Evolutionary conservation across 805 yeast genomes (phyloP), one percentile per base, ranked within the genome.

Genomic region (Wickerhamiella bombiphila): DNA sequence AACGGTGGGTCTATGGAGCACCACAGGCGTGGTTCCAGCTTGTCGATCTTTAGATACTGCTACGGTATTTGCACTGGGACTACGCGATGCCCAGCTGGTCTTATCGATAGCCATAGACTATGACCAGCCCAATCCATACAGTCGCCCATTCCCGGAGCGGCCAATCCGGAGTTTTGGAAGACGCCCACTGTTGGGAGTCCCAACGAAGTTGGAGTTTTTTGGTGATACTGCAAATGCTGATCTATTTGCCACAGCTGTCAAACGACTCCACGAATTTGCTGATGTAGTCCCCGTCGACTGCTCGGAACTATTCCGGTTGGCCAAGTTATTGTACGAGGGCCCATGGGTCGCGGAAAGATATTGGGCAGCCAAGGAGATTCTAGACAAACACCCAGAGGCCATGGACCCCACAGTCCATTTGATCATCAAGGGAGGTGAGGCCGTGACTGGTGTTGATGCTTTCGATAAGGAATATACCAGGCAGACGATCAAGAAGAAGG

Each of bases 291-390:
- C 74, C 8, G 57, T 76, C 31, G 86, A 83, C 58, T 86, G 88
- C 55, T 58, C 76, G 14, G 80, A 85, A 3, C 64, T 88, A 29
- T 64, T 81, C 43, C 80, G 79, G 26, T 66, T 88, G 40, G 98
- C 97, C 14, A 72, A 72, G 49, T 80, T 91, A 53, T 67, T 88
- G 26, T 88, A 88, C 56, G 96, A 88, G 54, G 98, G 98, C 41
- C 80, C 97, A n/a, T 88, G 98, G 98, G 97, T 88, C 8, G 82
- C 93, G 18, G 98, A 88, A 63, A 72, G 98, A 49, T 85, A 74
- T 61, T 74, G 82, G 44, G 95, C 95, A 19, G 71, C 75, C 26
- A 70, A 72, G 48, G 81, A 78, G 30, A 66, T 81, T 40, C 71
- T 71, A 21, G 65, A 79, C 5, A 69, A 74, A 52, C 85, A 91